A percentile compares a stretch with the other conserved stretches of the same genome.
Conservation (phyloP, 2,329 filamentous ascomycete genomes). For the Myrmaecium sp. region DNA sequence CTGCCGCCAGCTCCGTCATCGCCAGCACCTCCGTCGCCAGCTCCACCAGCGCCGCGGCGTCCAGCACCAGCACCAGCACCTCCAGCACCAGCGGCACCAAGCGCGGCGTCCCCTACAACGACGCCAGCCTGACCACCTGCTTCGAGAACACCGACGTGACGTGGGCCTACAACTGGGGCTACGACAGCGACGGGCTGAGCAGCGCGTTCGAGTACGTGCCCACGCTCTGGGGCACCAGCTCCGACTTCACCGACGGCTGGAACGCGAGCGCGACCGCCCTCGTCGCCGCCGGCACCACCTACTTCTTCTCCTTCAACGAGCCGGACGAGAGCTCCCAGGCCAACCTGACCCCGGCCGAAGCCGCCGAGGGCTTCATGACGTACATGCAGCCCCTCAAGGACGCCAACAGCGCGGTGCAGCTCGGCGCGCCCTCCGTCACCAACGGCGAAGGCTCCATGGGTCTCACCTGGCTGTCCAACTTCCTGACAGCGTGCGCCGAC, state of each 20-base stretch:
- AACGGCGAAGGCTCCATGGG: slow-evolving; percentile 38
- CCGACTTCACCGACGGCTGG: slow-evolving; percentile 34
- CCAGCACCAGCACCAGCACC: slow-evolving; percentile 8
- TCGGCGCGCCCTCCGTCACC: slow-evolving; percentile 44
- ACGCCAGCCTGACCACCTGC: slow-evolving; percentile 32
- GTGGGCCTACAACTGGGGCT: slow-evolving; percentile 58
- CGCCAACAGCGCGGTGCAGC: slow-evolving; percentile 31
- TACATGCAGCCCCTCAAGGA: slow-evolving; percentile 41
- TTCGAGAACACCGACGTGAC: slow-evolving; percentile 32
- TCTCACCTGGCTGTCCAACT: slow-evolving; percentile 38
- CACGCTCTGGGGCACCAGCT: slow-evolving; percentile 42
- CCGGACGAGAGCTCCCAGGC: slow-evolving; percentile 45
- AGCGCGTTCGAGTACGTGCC: slow-evolving; percentile 48
- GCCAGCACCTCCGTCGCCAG: slow-evolving; percentile 6
- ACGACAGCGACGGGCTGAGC: no score
- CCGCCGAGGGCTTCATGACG: slow-evolving; percentile 36
- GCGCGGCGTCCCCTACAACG: slow-evolving; percentile 55
- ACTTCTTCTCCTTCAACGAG: slow-evolving; percentile 56
- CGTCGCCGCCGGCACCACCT: slow-evolving; percentile 36
- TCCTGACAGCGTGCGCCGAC: slow-evolving; percentile 33
- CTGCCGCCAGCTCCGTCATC: slow-evolving; percentile 5
- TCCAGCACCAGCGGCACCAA: slow-evolving; percentile 27
- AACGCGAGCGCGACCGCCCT: slow-evolving; percentile 30
- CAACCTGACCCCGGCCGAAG: slow-evolving; percentile 35
- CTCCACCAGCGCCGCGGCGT: slow-evolving; percentile 4